Evolutionary conservation across 768 basidiomycete species (phyloP).

Genomic region (Polyporus arcularius): DNA sequence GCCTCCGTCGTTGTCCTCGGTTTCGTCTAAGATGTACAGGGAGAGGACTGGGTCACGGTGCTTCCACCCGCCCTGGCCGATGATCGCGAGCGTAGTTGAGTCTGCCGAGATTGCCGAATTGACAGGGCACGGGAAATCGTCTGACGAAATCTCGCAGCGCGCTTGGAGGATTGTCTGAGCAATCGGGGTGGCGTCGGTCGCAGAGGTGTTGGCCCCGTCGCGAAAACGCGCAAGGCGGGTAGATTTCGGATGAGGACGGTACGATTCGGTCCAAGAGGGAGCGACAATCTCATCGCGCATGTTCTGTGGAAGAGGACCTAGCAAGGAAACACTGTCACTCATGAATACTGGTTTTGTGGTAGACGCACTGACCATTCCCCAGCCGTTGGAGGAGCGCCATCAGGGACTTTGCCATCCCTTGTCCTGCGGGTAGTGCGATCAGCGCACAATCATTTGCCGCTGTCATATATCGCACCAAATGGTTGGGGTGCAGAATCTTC

Average conservation of each 20-base stretch:
- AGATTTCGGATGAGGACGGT: slow-evolving; percentile 31
- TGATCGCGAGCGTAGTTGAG: slow-evolving; percentile 28
- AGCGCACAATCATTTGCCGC: too few species aligned
- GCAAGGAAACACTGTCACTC: neutral
- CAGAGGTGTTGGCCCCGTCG: slow-evolving; percentile 17
- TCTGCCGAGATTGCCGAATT: slow-evolving; percentile 23
- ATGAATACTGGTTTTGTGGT: too few species aligned
- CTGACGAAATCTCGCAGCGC: slow-evolving; percentile 33
- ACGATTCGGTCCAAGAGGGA: slow-evolving; percentile 11
- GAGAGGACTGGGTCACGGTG: slow-evolving; percentile 32
- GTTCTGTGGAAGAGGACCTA: neutral
- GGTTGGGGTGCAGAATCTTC: neutral
- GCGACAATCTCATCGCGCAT: neutral
- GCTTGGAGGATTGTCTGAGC: slow-evolving; percentile 39
- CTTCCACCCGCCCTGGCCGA: slow-evolving; percentile 35
- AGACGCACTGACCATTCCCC: too few species aligned
- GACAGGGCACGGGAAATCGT: slow-evolving; percentile 21
- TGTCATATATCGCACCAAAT: too few species aligned
- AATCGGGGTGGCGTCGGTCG: slow-evolving; percentile 19
- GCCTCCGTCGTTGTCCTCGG: slow-evolving; percentile 2
- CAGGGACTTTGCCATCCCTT: neutral
- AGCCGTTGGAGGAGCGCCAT: neutral
- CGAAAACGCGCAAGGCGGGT: slow-evolving; percentile 39
- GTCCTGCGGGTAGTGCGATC: neutral
- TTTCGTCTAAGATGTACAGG: slow-evolving; percentile 26